These are phyloP conservation scores for Arthrinium phaeospermum DNA, from an alignment of 2,329 filamentous ascomycete genomes.

Conservation along the genomic window DNA sequence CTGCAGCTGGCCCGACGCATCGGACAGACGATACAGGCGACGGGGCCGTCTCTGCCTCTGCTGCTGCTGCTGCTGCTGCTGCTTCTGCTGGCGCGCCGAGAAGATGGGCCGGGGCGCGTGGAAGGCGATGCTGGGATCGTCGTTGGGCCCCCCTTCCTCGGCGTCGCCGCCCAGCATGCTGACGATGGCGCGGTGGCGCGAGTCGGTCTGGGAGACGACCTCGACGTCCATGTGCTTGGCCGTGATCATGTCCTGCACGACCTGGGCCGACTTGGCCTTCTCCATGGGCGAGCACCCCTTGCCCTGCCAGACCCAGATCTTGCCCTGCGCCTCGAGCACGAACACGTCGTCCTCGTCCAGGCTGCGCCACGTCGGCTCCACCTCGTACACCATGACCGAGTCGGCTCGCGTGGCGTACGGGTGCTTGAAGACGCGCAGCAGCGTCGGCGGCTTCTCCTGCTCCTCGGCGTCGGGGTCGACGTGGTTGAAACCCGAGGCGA, in stretches of 20 bases:
- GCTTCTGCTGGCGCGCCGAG: constrained; percentile 31
- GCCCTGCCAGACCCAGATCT: constrained; percentile 76
- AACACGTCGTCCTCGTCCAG: constrained; percentile 72
- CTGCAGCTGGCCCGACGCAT: constrained; percentile 60
- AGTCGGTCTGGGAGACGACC: constrained; percentile 66
- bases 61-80: constrained; percentile 29
- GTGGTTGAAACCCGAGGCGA: constrained; percentile 66
- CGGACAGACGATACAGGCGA: constrained; percentile 67
- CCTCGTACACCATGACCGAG: constrained; percentile 66
- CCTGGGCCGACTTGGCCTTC: constrained; percentile 70
- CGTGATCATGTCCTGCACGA: constrained; percentile 68
- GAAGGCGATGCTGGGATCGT: constrained; percentile 41
- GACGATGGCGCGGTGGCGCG: constrained; percentile 59
- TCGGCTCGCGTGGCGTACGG: constrained; percentile 52
- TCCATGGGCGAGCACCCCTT: constrained; percentile 70
- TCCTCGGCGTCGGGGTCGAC: constrained; percentile 56
- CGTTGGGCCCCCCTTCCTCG: constrained; percentile 35
- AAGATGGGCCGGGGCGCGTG: constrained; percentile 48
- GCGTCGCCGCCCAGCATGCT: constrained; percentile 55
- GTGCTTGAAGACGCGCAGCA: constrained; percentile 69
- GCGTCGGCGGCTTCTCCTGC: constrained; percentile 51
- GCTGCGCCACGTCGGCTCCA: constrained; percentile 64
- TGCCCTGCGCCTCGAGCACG: constrained; percentile 64
- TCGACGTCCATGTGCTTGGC: constrained; percentile 70
- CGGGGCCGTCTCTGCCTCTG: constrained; percentile 35